Conservation (phyloP, 108 stramenopile genomes). For the Mediolabrus comicus region DNA sequence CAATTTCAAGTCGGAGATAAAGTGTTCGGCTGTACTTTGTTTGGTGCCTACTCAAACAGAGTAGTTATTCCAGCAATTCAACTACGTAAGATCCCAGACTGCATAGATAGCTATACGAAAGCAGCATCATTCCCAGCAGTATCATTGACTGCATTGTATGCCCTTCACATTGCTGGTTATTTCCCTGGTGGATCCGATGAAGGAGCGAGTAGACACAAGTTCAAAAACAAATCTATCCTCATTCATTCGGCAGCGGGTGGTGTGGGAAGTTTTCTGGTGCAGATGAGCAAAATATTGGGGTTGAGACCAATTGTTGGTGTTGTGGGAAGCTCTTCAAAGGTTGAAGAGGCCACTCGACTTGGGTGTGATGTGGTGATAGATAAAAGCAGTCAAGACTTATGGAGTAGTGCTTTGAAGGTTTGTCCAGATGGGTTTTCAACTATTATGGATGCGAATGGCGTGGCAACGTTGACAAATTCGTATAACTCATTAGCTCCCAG, state of each 20-base stretch:
- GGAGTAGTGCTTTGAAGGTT: conserved; percentile 48
- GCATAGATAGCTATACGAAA: conserved; percentile 43
- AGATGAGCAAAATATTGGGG: conserved; percentile 83
- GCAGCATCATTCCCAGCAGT: conserved; percentile 86
- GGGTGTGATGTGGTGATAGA: conserved; percentile 87
- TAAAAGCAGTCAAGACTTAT: conserved; percentile 60
- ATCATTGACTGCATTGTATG: conserved; percentile 82
- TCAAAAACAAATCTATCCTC: conserved; percentile 70
- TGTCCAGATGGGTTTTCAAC: conserved; percentile 59
- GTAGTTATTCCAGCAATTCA: conserved; percentile 74
- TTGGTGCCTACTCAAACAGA: conserved; percentile 80
- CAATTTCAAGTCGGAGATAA: conserved; percentile 61
- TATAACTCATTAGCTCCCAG: conserved; percentile 78
- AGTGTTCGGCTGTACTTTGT: conserved; percentile 85
- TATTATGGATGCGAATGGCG: conserved; percentile 86
- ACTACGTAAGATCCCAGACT: conserved; percentile 63
- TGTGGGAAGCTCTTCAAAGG: conserved; percentile 78
- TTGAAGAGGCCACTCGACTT: conserved; percentile 60
- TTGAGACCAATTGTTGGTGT: conserved; percentile 76
- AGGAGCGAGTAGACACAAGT: conserved; percentile 18
- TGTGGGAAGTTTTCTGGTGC: conserved; percentile 82
- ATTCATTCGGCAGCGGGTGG: conserved; percentile 91
- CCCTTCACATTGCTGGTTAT: conserved; percentile 72
- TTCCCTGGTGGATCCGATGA: conserved; percentile 27
- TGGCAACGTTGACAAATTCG: conserved; percentile 76